These are phyloP conservation scores for Clavispora santaluciae DNA, from an alignment of 805 yeast species.

Conservation along the genomic window DNA sequence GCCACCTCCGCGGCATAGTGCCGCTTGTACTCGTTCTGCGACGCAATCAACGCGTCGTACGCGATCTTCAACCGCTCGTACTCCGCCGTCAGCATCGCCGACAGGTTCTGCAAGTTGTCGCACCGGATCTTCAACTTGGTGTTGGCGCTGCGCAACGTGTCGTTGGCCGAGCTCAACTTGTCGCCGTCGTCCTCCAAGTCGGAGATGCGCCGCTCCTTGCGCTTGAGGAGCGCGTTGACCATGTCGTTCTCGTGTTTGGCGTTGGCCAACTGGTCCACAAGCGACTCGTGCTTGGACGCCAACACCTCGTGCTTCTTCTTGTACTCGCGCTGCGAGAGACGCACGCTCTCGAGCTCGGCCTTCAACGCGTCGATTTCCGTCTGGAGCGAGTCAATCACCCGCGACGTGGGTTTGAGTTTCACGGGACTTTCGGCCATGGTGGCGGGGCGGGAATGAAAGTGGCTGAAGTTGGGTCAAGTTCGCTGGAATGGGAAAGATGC, in stretches of 20 bases:
- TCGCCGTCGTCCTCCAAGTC: slow-evolving; percentile 60
- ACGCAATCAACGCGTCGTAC: slow-evolving; percentile 51
- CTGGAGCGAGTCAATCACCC: slow-evolving; percentile 53
- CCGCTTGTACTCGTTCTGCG: slow-evolving; percentile 49
- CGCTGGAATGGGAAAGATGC: no score
- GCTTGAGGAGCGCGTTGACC: slow-evolving; percentile 57
- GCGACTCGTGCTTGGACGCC: slow-evolving; percentile 46
- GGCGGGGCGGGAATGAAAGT: neutral
- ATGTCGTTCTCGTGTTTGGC: slow-evolving; percentile 76
- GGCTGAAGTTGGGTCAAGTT: neutral
- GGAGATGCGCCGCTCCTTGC: slow-evolving; percentile 64
- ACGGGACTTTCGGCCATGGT: slow-evolving; percentile 19
- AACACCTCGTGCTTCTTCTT: slow-evolving; percentile 48
- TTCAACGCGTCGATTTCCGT: slow-evolving; percentile 39
- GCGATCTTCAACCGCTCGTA: slow-evolving; percentile 51
- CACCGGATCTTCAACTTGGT: slow-evolving; percentile 48
- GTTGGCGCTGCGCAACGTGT: slow-evolving; percentile 44
- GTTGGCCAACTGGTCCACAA: slow-evolving; percentile 61
- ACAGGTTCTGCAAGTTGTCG: slow-evolving; percentile 43
- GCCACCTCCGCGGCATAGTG: slow-evolving; percentile 43
- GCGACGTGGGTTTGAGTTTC: slow-evolving; percentile 22
- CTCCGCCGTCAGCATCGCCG: slow-evolving; percentile 44
- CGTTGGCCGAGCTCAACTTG: slow-evolving; percentile 43
- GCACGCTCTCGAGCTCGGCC: slow-evolving; percentile 39
- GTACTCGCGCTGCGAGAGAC: slow-evolving; percentile 41